These are phyloP conservation scores for Globisporangium cylindrosporum DNA, from an alignment of 352 stramenopile genomes.

Conservation along the genomic window DNA sequence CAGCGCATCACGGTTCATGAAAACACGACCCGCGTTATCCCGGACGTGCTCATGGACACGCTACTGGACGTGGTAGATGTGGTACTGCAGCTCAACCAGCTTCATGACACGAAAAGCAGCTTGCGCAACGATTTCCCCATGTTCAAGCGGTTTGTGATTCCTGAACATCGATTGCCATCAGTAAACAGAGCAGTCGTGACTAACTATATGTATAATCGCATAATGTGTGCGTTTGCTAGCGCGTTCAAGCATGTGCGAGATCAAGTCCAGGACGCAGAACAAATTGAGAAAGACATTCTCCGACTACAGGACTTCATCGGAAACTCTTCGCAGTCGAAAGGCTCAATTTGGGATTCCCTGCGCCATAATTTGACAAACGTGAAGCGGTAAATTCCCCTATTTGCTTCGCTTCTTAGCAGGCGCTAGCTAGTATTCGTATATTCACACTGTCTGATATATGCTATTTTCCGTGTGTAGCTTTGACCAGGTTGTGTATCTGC, in stretches of 20 bases:
- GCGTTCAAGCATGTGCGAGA: conserved; percentile 48
- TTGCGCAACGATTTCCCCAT: conserved; percentile 73
- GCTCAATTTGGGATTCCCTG: conserved; percentile 56
- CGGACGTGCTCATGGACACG: conserved; percentile 53
- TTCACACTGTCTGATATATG: background rate
- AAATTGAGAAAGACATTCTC: conserved; percentile 51
- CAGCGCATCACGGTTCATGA: conserved; percentile 65
- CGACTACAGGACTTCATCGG: conserved; percentile 66
- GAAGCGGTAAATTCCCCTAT: conserved; percentile 37
- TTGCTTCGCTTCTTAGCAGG: background rate
- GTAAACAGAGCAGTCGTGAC: background rate
- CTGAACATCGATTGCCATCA: background rate
- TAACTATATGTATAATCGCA: background rate
- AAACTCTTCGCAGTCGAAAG: conserved; percentile 49
- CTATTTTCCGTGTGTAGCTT: conserved; percentile 34
- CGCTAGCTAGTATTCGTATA: background rate
- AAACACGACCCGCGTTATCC: conserved; percentile 59
- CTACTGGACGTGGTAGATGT: conserved; percentile 65
- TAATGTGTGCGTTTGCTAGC: conserved; percentile 18
- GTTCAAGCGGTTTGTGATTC: conserved; percentile 51
- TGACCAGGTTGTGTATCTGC: conserved; percentile 54
- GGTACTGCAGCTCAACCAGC: conserved; percentile 57
- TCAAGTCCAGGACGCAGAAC: conserved; percentile 33
- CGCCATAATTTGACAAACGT: conserved; percentile 63
- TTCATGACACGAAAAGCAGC: conserved; percentile 67